These are phyloP conservation scores for Kwoniella mangroviensis DNA, from an alignment of 768 basidiomycete species.

Conservation along the genomic window DNA sequence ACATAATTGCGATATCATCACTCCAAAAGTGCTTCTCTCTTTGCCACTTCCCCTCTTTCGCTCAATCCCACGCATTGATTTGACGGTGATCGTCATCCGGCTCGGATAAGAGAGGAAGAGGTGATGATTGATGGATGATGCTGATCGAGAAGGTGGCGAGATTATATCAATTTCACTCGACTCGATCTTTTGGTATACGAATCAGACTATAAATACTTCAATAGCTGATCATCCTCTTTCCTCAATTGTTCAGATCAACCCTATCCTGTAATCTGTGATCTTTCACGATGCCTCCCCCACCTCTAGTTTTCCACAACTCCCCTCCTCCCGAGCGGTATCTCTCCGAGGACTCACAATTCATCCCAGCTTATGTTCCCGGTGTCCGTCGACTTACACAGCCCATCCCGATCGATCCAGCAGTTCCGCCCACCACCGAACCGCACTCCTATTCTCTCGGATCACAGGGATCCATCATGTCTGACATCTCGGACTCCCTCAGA, in stretches of 20 bases:
- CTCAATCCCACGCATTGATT: not conserved
- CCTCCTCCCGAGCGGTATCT: slow-evolving; percentile 1
- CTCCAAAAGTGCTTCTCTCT: not conserved
- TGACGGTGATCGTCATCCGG: not conserved
- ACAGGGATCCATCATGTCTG: slow-evolving; percentile 21
- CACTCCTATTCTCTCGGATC: slow-evolving; percentile 10
- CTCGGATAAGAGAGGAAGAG: not conserved
- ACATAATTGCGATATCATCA: not conserved
- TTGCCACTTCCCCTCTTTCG: not conserved
- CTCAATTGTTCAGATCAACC: not conserved
- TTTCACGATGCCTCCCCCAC: slow-evolving; percentile 10
- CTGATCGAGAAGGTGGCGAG: not conserved
- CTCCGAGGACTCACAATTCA: slow-evolving; percentile 2
- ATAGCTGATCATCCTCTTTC: slow-evolving; percentile 11
- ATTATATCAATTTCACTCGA: not conserved
- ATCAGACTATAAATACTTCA: not conserved
- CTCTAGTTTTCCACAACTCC: slow-evolving; percentile 1
- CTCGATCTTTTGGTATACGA: not conserved
- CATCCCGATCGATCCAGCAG: slow-evolving; percentile 14
- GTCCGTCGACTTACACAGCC: slow-evolving; percentile 11
- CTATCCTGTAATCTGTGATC: not conserved
- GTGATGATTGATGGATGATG: slow-evolving; percentile 2
- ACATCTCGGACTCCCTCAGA: slow-evolving; percentile 22
- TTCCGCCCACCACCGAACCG: not conserved
- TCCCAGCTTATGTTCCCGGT: slow-evolving; percentile 1